Evolutionary conservation across 352 stramenopile species (phyloP), one percentile per base, ranked within the genome.

Genomic region (Pythium folliculosum): DNA sequence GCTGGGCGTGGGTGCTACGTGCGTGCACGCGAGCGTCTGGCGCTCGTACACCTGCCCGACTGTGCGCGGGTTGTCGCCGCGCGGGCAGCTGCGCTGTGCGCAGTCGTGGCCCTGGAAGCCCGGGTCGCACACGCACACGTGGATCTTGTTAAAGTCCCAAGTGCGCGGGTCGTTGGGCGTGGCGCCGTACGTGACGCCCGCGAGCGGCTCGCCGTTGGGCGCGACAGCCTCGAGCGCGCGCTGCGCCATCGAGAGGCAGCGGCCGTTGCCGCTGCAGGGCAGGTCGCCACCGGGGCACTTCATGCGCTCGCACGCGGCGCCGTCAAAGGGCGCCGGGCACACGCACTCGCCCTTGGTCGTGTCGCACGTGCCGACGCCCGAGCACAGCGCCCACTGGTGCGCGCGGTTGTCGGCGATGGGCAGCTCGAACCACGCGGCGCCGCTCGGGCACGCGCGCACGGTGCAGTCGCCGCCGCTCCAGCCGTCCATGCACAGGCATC

Each of bases 141-240:
- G 74, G 47, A 97, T 91, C 62, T 92, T 92, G 73, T 93, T 81
- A 21, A 82, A 82, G 65, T 97, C 92, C 92, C 92, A 98, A 7
- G 81, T 90, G 47, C 66, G 70, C 0, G 84, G 81, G 49, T 82
- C 78, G 70, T 92, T 92, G 22, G 84, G 84, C n/a, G 75, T 86
- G 12, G 59, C 64, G 35, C 86, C 82, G 67, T 92, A 94, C n/a
- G 77, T 82, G 60, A 86, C 65, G 32, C 66, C 63, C 1, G 21
- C 25, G 5, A 86, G 48, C 1, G 80, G 83, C 12, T 91, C 81
- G 23, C 81, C 84, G 40, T 91, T 82, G 61, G 37, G 60, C 6
- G 65, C 40, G 14, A 47, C 71, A 2, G 82, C 75, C 60, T 84
- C 70, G n/a, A 77, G 50, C 9, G 86, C 80, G 27, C 92, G 57